Evolutionary conservation across 805 yeast genomes (phyloP).

Genomic region (Kodamaea neixiangensis): DNA sequence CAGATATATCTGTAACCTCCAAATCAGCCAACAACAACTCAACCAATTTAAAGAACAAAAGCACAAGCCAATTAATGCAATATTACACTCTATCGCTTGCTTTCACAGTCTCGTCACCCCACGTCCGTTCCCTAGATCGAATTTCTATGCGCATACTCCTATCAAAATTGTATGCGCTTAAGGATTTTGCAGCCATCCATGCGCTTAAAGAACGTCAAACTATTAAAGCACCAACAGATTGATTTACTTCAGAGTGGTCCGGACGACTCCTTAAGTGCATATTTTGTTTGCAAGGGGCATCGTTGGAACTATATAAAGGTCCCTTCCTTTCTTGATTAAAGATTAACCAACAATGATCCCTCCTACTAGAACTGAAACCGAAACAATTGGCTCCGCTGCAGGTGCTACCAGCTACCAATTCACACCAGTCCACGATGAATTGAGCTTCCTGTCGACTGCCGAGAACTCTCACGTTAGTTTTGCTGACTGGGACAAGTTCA

Average conservation of each 20-base stretch:
- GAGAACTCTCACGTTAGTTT: slow-evolving; percentile 28
- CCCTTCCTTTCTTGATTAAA: background rate
- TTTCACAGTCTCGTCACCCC: background rate
- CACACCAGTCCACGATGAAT: slow-evolving; percentile 8
- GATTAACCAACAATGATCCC: slow-evolving; percentile 27
- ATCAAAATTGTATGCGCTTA: slow-evolving; percentile 2
- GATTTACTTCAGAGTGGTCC: background rate
- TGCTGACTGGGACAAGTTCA: slow-evolving; percentile 68
- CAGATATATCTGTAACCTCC: no score
- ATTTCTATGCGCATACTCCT: background rate
- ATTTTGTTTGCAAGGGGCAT: background rate
- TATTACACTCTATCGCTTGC: background rate
- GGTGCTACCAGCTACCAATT: slow-evolving; percentile 14
- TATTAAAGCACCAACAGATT: background rate
- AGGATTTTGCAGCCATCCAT: slow-evolving; percentile 6
- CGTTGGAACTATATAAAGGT: background rate
- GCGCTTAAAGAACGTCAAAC: background rate
- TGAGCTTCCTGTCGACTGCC: slow-evolving; percentile 18
- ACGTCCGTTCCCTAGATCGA: background rate
- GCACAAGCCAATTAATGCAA: background rate
- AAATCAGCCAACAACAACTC: no score
- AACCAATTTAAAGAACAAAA: background rate
- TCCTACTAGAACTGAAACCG: slow-evolving; percentile 32
- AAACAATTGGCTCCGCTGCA: slow-evolving; percentile 17
- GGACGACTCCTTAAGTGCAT: slow-evolving; percentile 4